Base-by-base conservation (phyloP, 495 filamentous ascomycete species). In the Penicillium simplicissimum region DNA sequence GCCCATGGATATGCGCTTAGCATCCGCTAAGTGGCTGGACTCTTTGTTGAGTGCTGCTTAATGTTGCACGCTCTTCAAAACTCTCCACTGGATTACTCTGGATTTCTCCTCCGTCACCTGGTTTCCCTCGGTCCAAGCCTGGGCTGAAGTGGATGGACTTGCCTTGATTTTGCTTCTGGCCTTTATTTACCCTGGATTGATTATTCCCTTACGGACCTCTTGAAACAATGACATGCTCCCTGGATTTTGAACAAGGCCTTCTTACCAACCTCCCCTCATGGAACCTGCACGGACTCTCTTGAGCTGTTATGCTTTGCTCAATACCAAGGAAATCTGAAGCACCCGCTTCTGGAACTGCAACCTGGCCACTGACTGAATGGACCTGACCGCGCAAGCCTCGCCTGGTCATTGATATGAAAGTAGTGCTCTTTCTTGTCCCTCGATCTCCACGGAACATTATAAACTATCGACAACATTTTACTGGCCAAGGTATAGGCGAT, bases 31-130 rank as follows among this genome's bases (percentile, higher is more conserved):
- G 63, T 61, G 71, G 71, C 63, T 75, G 74, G 75, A 76, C 71
- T 73, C 71, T 68, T 62, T 65, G 37, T 11, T 60, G 71, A 77
- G 77, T 76, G 70, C 59, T 79, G 76, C 73, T 76, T 80, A 72
- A 78, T 79, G 75, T 74, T 74, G 74, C 74, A 77, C 75, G 70
- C 75, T 80, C 48, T 52, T 52, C 48, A 52, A 28, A 15, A 17
- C 13, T n/a, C 17, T 25, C 61, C 42, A 53, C 36, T 64, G 64
- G 64, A 63, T 47, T 54, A 52, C 54, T 60, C 23, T 66, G 69
- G 68, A 74, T 61, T 13, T 57, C 59, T 61, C 36, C 63, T 57
- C 45, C 58, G 52, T 52, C n/a, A 42, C 53, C 54, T 72, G 61
- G 66, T 55, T 55, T 67, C 61, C 58, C 55, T 48, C 55, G 19